phyloP scores from a whole-genome alignment of 1,139 yeast species.

The Geotrichum siamense region DNA sequence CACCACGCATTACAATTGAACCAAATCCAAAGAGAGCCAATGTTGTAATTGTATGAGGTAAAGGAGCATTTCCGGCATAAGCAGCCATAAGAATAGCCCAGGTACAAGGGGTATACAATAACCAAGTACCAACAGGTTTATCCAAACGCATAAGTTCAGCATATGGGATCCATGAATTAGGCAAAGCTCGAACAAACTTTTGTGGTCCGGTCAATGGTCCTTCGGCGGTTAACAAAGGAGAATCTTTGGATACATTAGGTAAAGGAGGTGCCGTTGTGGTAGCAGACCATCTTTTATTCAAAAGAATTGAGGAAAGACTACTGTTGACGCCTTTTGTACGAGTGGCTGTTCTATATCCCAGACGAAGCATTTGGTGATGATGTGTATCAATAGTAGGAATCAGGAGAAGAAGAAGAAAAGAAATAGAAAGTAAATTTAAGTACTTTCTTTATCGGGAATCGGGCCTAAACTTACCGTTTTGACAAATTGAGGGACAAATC shows the following conservation, averaged over 20 bases:
- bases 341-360: slow-evolving; percentile 1
- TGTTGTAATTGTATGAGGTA: slow-evolving; percentile 52
- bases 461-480: no score
- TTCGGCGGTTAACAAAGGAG: slow-evolving; percentile 15
- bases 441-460: no score
- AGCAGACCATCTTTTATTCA: slow-evolving; percentile 14
- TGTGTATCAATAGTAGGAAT: neutral
- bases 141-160: slow-evolving; percentile 88
- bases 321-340: neutral
- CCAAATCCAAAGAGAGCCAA: slow-evolving; percentile 69
- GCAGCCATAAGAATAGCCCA: slow-evolving; percentile 90
- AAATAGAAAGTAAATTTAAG: neutral
- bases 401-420: neutral
- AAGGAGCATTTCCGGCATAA: slow-evolving; percentile 58
- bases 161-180: slow-evolving; percentile 72
- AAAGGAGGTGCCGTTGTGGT: slow-evolving; percentile 4
- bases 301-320: neutral
- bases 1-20: slow-evolving; percentile 89
- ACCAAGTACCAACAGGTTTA: slow-evolving; percentile 88
- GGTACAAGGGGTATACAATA: slow-evolving; percentile 68
- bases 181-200: slow-evolving; percentile 49
- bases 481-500: no score
- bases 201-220: slow-evolving; percentile 26
- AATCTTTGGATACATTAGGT: slow-evolving; percentile 15
- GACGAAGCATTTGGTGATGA: slow-evolving; percentile 1